Percentiles rank a stretch among this genome's conserved stretches.
These are phyloP conservation scores for Plantago lanceolata DNA, from an alignment of 305 asterid genomes.

Conservation along the genomic window DNA sequence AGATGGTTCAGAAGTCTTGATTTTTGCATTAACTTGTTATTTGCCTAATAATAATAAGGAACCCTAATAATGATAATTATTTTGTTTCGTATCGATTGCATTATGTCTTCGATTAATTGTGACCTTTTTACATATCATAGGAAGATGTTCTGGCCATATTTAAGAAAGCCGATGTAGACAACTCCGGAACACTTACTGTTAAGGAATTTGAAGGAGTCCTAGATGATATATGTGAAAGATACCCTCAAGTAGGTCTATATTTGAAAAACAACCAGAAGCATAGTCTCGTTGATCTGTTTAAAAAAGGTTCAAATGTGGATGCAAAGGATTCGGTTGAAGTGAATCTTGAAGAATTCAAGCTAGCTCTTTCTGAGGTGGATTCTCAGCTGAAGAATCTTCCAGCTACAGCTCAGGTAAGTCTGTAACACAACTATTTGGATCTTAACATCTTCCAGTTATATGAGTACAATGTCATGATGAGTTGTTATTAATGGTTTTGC, in stretches of 20 bases:
- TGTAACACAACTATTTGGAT: constrained; percentile 15
- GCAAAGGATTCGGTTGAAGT: constrained; percentile 68
- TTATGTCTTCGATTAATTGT: constrained; percentile 10
- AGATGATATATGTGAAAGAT: constrained; percentile 75
- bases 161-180: constrained; percentile 78
- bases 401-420: constrained; percentile 94
- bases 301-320: constrained; percentile 45
- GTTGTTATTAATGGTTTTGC: constrained; percentile 26
- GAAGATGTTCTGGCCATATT: constrained; percentile 86
- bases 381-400: constrained; percentile 93
- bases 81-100: constrained; percentile 5
- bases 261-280: constrained; percentile 55
- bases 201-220: constrained; percentile 84
- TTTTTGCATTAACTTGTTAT: background rate
- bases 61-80: too few relatives aligned
- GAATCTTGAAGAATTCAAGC: constrained; percentile 71
- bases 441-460: background rate
- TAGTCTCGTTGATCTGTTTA: constrained; percentile 61
- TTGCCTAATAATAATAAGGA: background rate
- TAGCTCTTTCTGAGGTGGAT: constrained; percentile 84
- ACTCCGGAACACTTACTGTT: constrained; percentile 82
- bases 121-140: constrained; percentile 31
- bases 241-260: constrained; percentile 85
- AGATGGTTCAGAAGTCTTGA: background rate
- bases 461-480: constrained; percentile 1